Percentiles rank a stretch among this genome's conserved stretches.
Conservation (phyloP, 495 filamentous ascomycete genomes). For the Mycothermus thermophilus region DNA sequence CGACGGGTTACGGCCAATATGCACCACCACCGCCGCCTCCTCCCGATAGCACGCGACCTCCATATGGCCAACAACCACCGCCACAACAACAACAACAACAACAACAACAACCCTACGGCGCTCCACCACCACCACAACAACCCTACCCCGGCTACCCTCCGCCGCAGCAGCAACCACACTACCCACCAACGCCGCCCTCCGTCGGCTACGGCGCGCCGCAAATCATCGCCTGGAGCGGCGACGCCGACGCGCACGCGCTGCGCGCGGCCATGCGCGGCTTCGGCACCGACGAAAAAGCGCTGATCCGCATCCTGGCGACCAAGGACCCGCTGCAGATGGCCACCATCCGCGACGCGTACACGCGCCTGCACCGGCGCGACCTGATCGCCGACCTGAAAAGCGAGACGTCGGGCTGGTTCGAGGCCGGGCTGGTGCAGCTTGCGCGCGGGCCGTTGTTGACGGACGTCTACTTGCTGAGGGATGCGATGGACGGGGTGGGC, state of each 20-base stretch:
- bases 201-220: conserved; percentile 49
- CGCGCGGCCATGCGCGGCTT: conserved; percentile 83
- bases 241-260: conserved; percentile 50
- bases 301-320: conserved; percentile 50
- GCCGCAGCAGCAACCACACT: conserved; percentile 11
- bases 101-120: conserved; percentile 14
- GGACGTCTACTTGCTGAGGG: conserved; percentile 50
- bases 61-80: conserved; percentile 2
- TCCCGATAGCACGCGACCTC: conserved; percentile 9
- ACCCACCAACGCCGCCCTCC: conserved; percentile 41
- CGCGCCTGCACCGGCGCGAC: conserved; percentile 44
- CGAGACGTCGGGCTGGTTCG: conserved; percentile 63
- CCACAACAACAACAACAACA: conserved; percentile 7
- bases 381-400: conserved; percentile 61
- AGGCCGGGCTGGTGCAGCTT: conserved; percentile 52
- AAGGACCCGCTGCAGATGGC: conserved; percentile 63
- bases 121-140: conserved; percentile 24
- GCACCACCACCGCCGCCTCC: conserved; percentile 5
- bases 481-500: conserved; percentile 61
- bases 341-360: conserved; percentile 52
- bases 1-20: conserved; percentile 2
- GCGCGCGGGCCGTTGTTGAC: conserved; percentile 62
- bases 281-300: conserved; percentile 66
- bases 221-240: conserved; percentile 49
- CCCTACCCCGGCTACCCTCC: no score